Percentiles rank a stretch among this genome's conserved stretches.
Evolutionary conservation across 371 early-diverging fungal genomes (phyloP).

Genomic region (Mortierella sp.): DNA sequence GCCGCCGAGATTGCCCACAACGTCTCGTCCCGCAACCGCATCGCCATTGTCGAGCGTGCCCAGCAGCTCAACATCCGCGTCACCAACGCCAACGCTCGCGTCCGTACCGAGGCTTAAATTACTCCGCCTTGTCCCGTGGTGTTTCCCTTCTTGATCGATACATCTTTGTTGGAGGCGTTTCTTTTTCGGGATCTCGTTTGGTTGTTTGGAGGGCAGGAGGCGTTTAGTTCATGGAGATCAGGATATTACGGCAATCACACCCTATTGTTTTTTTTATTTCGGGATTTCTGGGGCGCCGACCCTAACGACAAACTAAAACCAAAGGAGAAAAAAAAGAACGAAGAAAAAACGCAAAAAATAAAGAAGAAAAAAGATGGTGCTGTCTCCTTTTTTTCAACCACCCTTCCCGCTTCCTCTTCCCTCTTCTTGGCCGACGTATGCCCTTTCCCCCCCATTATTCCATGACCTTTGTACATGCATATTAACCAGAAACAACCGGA

Average conservation of each 20-base stretch:
- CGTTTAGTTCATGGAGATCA: not conserved
- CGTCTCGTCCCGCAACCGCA: conserved; percentile 98
- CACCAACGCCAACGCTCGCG: conserved; percentile 97
- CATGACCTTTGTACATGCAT: not conserved
- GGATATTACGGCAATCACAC: not conserved
- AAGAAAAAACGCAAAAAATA: conserved; percentile 4
- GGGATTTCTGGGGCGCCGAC: not conserved
- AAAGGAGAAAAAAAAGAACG: not conserved
- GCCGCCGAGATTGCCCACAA: conserved; percentile 99
- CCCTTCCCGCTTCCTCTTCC: not conserved
- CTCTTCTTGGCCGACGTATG: not conserved
- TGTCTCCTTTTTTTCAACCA: conserved; percentile 21
- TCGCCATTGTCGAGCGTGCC: conserved; percentile 98
- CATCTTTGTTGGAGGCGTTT: conserved; percentile 5
- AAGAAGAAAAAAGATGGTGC: conserved; percentile 44
- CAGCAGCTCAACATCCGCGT: conserved; percentile 98
- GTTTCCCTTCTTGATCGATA: not conserved
- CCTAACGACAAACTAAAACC: not conserved
- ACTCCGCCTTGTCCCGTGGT: not conserved
- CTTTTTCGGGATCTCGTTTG: not conserved
- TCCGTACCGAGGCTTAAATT: conserved; percentile 91
- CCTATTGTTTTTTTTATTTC: conserved; percentile 8
- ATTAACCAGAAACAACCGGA: not conserved
- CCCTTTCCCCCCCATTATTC: not conserved
- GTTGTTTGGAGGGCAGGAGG: not conserved